phyloP scores from a whole-genome alignment of 192 early-diverging fungal species.

The Phycomyces nitens region DNA sequence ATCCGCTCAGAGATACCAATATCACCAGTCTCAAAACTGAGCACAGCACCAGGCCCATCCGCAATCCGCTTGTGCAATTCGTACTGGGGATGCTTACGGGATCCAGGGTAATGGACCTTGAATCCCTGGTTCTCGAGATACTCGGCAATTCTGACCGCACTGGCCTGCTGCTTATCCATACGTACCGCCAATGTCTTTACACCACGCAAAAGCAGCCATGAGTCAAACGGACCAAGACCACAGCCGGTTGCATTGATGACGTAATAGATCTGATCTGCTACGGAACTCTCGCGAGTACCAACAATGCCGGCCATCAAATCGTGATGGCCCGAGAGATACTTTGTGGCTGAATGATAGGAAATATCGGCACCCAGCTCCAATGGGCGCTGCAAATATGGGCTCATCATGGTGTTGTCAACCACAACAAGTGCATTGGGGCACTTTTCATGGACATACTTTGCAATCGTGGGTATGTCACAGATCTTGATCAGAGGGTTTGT shows the following conservation, averaged over 20 bases:
- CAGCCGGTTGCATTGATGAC: slow-evolving; percentile 94
- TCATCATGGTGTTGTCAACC: slow-evolving; percentile 99
- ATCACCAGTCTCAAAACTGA: slow-evolving; percentile 92
- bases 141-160: slow-evolving; percentile 72
- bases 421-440: slow-evolving; percentile 83
- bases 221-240: slow-evolving; percentile 88
- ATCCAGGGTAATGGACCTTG: slow-evolving; percentile 88
- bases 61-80: slow-evolving; percentile 77
- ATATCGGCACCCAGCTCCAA: slow-evolving; percentile 91
- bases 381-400: slow-evolving; percentile 87
- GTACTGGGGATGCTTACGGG: slow-evolving; percentile 78
- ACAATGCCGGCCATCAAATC: slow-evolving; percentile 99
- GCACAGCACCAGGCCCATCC: slow-evolving; percentile 85
- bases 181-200: slow-evolving; percentile 95
- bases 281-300: slow-evolving; percentile 63
- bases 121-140: slow-evolving; percentile 79
- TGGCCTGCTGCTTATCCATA: slow-evolving; percentile 91
- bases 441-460: slow-evolving; percentile 62
- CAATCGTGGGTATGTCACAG: slow-evolving; percentile 80
- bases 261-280: slow-evolving; percentile 84
- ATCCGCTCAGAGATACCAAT: slow-evolving; percentile 72
- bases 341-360: slow-evolving; percentile 94
- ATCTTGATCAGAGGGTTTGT: slow-evolving; percentile 97
- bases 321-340: slow-evolving; percentile 96
- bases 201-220: slow-evolving; percentile 89